Base-by-base conservation (phyloP, 2,329 filamentous ascomycete species). In the Massarina eburnea region DNA sequence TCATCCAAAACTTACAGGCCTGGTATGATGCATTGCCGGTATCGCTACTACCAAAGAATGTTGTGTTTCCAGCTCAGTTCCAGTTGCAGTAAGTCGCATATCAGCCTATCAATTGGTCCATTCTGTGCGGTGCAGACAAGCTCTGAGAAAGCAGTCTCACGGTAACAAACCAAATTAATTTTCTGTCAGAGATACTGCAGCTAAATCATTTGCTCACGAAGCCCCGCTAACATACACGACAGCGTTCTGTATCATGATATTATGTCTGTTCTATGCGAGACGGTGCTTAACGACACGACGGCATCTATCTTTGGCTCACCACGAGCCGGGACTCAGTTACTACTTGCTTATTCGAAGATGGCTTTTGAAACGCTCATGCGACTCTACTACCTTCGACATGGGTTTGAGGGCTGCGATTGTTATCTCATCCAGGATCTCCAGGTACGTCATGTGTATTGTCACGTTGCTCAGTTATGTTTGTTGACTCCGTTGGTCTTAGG, bases 381-480 rank as follows among this genome's bases (percentile, higher is more conserved):
- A 3, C 42, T 44, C 18, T 43, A 43, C 41, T 43, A 33, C 10
- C 42, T 44, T 19, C 42, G 42, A 18, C 34, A 39, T 24, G 29
- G 42, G 19, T 43, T 36, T 19, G 41, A 29, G 22, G 18, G 30
- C 27, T 20, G 26, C 14, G 39, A 41, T 29, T 12, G 4, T 12
- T 33, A 34, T 26, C 18, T 41, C 5, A 30, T 18, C 5, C 24
- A 39, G 12, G 17, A 39, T n/a, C 37, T 39, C 15, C 22, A 20
- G 4, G 24, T 36, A 19, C 24, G 24, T 26, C 24, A 6, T 26
- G 10, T 26, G 24, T 10, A 7, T 26, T 10, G 24, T 7, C 24
- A 26, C 10, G 10, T 10, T 26, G 6, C 24, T 6, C 7, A 10
- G 10, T 26, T 6, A 26, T 6, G 6, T 26, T 6, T 26, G 24